Conservation (phyloP, 208 protist species). For the Trypanosoma cruzi region DNA sequence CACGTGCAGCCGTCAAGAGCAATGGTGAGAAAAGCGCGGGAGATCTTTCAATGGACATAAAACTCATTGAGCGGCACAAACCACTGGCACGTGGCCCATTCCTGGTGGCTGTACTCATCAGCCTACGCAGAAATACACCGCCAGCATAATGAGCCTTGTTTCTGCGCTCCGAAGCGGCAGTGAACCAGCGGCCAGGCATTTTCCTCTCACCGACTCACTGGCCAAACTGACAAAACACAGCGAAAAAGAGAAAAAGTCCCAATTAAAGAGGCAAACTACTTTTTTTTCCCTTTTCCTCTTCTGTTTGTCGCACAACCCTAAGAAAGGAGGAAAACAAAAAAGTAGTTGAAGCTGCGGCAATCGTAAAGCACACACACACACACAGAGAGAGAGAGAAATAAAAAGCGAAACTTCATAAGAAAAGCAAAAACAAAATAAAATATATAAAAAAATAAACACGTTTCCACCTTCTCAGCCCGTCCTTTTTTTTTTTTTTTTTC, state of each 20-base stretch:
- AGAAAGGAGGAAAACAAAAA: neutral
- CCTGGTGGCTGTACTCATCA: neutral
- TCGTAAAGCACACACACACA: neutral
- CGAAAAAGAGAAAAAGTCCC: neutral
- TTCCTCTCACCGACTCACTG: no score
- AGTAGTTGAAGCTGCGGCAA: neutral
- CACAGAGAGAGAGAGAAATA: neutral
- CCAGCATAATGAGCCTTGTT: neutral
- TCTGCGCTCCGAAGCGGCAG: neutral
- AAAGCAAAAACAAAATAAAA: neutral
- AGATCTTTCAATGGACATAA: neutral
- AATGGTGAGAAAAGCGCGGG: constrained; percentile 6
- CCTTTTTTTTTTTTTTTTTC: constrained; percentile 17
- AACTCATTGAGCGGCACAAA: neutral
- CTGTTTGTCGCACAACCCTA: constrained; percentile 11
- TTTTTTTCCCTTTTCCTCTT: no score
- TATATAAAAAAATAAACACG: constrained; percentile 10
- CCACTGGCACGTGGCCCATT: neutral
- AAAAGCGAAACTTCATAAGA: constrained; percentile 16
- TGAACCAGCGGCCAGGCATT: neutral
- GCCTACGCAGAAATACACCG: neutral
- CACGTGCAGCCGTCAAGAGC: constrained; percentile 31
- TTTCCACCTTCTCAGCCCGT: neutral
- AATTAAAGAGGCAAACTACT: neutral
- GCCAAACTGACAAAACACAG: constrained; percentile 11